phyloP scores from a whole-genome alignment of 345 rosid genomes.

The Linum trigynum region DNA sequence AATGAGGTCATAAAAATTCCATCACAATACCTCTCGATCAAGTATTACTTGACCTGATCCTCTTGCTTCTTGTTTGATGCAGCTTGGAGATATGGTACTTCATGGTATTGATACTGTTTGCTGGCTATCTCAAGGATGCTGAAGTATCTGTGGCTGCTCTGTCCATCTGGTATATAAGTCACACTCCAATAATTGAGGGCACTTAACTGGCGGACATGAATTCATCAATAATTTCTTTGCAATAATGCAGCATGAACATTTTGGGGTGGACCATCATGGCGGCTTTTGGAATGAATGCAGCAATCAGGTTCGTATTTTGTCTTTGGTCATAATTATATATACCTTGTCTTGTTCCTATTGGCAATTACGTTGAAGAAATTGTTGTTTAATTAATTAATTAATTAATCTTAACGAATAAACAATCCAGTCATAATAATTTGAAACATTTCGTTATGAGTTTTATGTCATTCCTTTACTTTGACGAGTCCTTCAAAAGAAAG shows the following conservation, averaged over 20 bases:
- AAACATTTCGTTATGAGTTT: too few relatives aligned
- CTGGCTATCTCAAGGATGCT: constrained; percentile 71
- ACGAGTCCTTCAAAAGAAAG: too few relatives aligned
- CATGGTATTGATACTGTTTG: constrained; percentile 67
- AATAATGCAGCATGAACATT: constrained; percentile 47
- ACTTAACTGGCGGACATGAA: background rate
- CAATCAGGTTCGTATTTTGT: constrained; percentile 45
- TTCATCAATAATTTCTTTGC: background rate
- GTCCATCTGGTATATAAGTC: constrained; percentile 55
- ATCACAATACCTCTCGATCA: too few relatives aligned
- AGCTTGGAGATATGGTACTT: constrained; percentile 83
- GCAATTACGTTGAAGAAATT: too few relatives aligned
- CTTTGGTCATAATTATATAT: background rate
- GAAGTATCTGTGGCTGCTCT: constrained; percentile 69
- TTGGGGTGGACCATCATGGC: constrained; percentile 85
- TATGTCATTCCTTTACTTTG: too few relatives aligned
- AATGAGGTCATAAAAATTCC: too few relatives aligned
- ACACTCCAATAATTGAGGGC: background rate
- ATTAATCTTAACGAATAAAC: too few relatives aligned
- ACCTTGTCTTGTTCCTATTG: too few relatives aligned
- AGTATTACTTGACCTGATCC: too few relatives aligned
- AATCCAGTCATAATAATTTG: too few relatives aligned
- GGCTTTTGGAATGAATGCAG: constrained; percentile 71
- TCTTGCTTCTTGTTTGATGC: constrained; percentile 11
- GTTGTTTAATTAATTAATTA: too few relatives aligned